Base-by-base conservation (phyloP, 176 grass and related monocot species). In the Carex parvula region DNA sequence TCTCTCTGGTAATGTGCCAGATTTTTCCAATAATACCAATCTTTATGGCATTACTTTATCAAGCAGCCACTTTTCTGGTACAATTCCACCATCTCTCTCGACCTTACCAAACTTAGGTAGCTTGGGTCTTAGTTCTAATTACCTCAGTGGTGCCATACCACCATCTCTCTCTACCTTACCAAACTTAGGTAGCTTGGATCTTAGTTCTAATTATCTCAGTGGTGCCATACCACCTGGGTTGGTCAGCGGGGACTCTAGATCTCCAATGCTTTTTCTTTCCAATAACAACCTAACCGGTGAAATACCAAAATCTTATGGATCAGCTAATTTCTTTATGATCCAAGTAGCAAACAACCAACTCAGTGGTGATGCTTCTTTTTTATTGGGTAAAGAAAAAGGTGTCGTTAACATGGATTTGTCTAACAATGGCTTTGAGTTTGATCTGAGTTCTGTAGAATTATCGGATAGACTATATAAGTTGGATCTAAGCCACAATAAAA, bases 401-500 rank as follows among this genome's bases (percentile, higher is more conserved):
- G 17, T 14, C 0, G 15, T 35, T 52, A n/a, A 26, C 7, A 84
- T 84, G 18, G 10, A 29, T 52, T 54, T 84, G 20, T 41, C 62
- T n/a, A 53, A 60, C 14, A 84, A 84, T 60, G 14, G 20, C 5
- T 70, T 84, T 53, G 22, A 70, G 18, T 84, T 84, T 12, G 81
- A 70, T 50, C 48, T 84, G 33, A 84, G 56, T 16, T n/a, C 55
- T 56, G n/a, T 84, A 20, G 59, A 66, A 50, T 21, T 84, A 15
- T 26, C 81, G 8, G 26, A 30, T 29, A 70, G 14, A 1, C 14
- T 84, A 55, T 12, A 8, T 11, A 3, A 39, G 5, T 29, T 84
- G 9, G 64, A 84, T 8, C 13, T 84, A 29, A 84, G 62, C 39
- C 81, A 55, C 42, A 84, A 84, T 69, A 70, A 52, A 32, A 84